These are phyloP conservation scores for Yamadazyma pseudoaaseri DNA, from an alignment of 1,139 yeast species.

Conservation along the genomic window DNA sequence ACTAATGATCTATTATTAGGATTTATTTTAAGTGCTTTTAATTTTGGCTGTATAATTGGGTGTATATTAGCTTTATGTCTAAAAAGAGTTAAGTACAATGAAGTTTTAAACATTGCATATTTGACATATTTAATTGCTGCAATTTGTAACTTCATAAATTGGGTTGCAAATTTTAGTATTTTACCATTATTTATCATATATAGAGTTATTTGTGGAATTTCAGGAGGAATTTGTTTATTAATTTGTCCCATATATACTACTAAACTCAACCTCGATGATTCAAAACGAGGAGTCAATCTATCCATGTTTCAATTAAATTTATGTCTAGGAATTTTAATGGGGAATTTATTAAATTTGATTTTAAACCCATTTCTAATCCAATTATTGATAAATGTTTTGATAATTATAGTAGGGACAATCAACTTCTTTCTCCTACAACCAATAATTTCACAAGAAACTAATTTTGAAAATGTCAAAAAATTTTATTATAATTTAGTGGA, in stretches of 20 bases:
- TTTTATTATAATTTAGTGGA: slow-evolving; percentile 4
- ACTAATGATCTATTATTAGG: slow-evolving; percentile 16
- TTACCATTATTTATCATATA: slow-evolving; percentile 19
- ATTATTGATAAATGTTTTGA: slow-evolving; percentile 5
- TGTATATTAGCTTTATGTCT: slow-evolving; percentile 17
- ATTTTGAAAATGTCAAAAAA: slow-evolving; percentile 2
- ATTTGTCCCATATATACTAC: slow-evolving; percentile 27
- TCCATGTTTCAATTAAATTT: slow-evolving; percentile 24
- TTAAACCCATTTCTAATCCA: slow-evolving; percentile 9
- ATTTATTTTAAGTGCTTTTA: slow-evolving; percentile 24
- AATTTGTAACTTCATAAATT: slow-evolving; percentile 7
- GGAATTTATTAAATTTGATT: slow-evolving; percentile 16
- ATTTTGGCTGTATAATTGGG: slow-evolving; percentile 29
- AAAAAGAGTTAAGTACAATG: slow-evolving; percentile 2
- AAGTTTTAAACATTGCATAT: slow-evolving; percentile 9
- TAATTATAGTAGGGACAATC: slow-evolving; percentile 5
- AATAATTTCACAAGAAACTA: slow-evolving; percentile 7
- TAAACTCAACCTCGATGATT: slow-evolving; percentile 17
- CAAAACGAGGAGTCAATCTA: slow-evolving; percentile 19
- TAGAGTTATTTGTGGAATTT: slow-evolving; percentile 23
- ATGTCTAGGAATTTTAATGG: slow-evolving; percentile 23
- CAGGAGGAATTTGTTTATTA: slow-evolving; percentile 27
- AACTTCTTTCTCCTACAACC: slow-evolving; percentile 8
- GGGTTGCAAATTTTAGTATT: slow-evolving; percentile 2
- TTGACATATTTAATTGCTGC: slow-evolving; percentile 10